Evolutionary conservation across 2,329 filamentous ascomycete species (phyloP).

Genomic region (Fusarium tanahbumbuense): DNA sequence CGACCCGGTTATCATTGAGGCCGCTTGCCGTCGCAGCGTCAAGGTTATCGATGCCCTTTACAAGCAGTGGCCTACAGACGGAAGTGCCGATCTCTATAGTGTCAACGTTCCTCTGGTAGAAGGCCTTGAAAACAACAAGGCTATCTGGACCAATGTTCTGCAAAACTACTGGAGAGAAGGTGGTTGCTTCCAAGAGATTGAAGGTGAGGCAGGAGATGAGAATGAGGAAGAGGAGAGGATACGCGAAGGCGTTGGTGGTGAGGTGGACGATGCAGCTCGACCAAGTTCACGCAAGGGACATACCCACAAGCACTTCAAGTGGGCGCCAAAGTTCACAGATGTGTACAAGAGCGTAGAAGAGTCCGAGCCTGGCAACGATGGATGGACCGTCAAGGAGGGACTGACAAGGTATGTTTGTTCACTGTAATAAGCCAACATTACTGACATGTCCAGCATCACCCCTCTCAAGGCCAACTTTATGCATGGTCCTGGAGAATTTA

Average conservation of each 20-base stretch:
- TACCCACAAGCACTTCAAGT: slow-evolving; percentile 91
- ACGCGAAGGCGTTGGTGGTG: slow-evolving; percentile 70
- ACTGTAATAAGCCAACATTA: background rate
- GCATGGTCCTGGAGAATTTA: slow-evolving; percentile 72
- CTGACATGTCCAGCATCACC: slow-evolving; percentile 73
- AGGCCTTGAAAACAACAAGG: slow-evolving; percentile 76
- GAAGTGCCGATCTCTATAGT: slow-evolving; percentile 83
- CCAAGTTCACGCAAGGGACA: slow-evolving; percentile 58
- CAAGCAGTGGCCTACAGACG: slow-evolving; percentile 75
- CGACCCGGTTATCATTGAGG: slow-evolving; percentile 82
- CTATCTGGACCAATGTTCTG: slow-evolving; percentile 86
- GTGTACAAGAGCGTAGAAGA: slow-evolving; percentile 89
- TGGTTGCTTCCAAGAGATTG: slow-evolving; percentile 86
- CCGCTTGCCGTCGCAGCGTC: slow-evolving; percentile 79
- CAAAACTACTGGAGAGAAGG: slow-evolving; percentile 91
- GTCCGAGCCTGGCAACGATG: slow-evolving; percentile 84
- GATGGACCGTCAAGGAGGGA: slow-evolving; percentile 90
- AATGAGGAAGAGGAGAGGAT: slow-evolving; percentile 79
- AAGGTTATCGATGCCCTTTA: slow-evolving; percentile 82
- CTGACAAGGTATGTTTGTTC: slow-evolving; percentile 76
- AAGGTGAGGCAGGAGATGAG: slow-evolving; percentile 71
- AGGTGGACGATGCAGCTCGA: slow-evolving; percentile 53
- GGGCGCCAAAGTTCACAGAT: slow-evolving; percentile 88
- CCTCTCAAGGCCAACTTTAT: slow-evolving; percentile 94
- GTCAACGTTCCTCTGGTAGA: slow-evolving; percentile 90